Percentiles rank a stretch among this genome's conserved stretches.
Conservation (phyloP, 306 rosid genomes). For the Leucaena leucocephala region DNA sequence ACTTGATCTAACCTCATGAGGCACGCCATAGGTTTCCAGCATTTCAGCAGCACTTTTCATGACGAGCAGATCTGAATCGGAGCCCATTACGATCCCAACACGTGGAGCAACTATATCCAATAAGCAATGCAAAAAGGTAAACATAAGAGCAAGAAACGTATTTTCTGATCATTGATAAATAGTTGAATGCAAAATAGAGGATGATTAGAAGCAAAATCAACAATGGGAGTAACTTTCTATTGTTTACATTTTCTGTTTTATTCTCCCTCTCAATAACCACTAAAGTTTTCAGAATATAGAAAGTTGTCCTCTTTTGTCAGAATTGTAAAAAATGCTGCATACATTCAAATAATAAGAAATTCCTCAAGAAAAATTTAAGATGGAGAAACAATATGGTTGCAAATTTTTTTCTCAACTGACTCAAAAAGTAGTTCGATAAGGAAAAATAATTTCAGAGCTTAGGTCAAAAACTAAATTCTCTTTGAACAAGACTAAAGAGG, state of each 20-base stretch:
- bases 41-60: constrained; percentile 90
- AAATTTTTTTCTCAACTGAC: neutral
- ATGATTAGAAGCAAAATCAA: constrained; percentile 1
- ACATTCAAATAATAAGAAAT: constrained; percentile 20
- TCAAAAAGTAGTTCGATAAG: neutral
- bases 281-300: neutral
- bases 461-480: neutral
- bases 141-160: constrained; percentile 1
- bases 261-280: neutral
- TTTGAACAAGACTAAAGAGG: neutral
- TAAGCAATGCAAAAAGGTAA: constrained; percentile 33
- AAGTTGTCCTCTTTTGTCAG: neutral
- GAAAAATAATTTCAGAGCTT: neutral
- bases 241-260: constrained; percentile 4
- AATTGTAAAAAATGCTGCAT: constrained; percentile 9
- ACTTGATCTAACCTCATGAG: constrained; percentile 66
- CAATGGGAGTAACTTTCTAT: neutral
- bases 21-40: constrained; percentile 66
- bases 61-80: constrained; percentile 92
- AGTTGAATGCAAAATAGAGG: constrained; percentile 9
- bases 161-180: neutral
- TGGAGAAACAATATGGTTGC: neutral
- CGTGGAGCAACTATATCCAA: constrained; percentile 55
- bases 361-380: neutral
- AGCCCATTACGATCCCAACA: constrained; percentile 96